phyloP scores from a whole-genome alignment of 495 filamentous ascomycete species.

The Penicillium ochrochloron region DNA sequence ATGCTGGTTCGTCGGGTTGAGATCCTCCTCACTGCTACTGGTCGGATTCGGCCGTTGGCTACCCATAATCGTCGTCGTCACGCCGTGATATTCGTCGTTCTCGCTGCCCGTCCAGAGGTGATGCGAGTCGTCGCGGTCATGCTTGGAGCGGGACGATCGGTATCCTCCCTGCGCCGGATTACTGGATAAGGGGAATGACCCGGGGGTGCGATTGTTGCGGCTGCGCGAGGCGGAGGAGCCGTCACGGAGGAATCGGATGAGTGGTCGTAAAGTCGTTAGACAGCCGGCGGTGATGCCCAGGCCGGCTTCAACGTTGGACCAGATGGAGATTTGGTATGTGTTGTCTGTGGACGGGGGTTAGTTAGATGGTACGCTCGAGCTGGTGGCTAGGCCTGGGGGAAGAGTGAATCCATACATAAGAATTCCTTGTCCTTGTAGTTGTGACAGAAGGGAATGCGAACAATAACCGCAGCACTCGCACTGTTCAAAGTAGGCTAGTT shows the following conservation, averaged over 20 bases:
- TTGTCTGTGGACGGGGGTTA: conserved; percentile 23
- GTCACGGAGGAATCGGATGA: conserved; percentile 41
- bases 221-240: conserved; percentile 28
- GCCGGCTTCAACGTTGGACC: conserved; percentile 45
- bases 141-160: conserved; percentile 20
- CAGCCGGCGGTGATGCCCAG: conserved; percentile 47
- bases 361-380: neutral
- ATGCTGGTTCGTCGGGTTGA: conserved; percentile 17
- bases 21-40: conserved; percentile 33
- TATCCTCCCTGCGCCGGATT: conserved; percentile 19
- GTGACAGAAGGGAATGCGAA: conserved; percentile 42
- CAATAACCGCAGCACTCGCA: conserved; percentile 40
- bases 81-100: conserved; percentile 28
- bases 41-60: conserved; percentile 10
- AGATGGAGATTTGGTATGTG: conserved; percentile 44
- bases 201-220: conserved; percentile 19
- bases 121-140: conserved; percentile 13
- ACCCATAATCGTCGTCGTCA: conserved; percentile 38
- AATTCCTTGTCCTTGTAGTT: conserved; percentile 35
- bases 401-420: conserved; percentile 27
- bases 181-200: conserved; percentile 29
- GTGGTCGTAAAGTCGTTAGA: conserved; percentile 44
- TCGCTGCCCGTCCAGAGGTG: conserved; percentile 32
- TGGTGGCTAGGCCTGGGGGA: neutral
- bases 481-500: conserved; percentile 24